Conservation (phyloP, 805 yeast species). For the Wickerhamomyces queroliae region DNA sequence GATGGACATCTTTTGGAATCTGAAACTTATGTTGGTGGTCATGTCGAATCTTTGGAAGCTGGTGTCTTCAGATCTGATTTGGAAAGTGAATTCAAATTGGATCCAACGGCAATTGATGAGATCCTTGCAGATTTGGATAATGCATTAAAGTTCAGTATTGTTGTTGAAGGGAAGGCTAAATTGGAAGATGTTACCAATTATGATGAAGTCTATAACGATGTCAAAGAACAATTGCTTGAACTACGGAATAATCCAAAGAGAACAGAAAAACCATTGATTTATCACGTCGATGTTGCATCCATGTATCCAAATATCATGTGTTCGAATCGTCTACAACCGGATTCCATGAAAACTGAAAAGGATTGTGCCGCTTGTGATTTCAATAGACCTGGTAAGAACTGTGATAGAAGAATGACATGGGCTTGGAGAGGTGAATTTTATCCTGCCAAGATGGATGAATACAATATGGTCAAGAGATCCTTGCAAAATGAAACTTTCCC, state of each 20-base stretch:
- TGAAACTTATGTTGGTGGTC: constrained; percentile 98
- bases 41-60: constrained; percentile 95
- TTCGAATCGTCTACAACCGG: constrained; percentile 94
- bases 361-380: constrained; percentile 98
- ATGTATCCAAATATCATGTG: constrained; percentile 99
- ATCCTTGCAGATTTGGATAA: constrained; percentile 64
- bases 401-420: constrained; percentile 93
- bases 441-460: constrained; percentile 89
- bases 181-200: constrained; percentile 77
- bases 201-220: constrained; percentile 62
- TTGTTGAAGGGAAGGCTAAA: constrained; percentile 69
- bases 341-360: constrained; percentile 90
- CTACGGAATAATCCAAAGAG: constrained; percentile 60
- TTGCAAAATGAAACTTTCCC: constrained; percentile 76
- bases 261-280: constrained; percentile 77
- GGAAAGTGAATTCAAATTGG: constrained; percentile 67
- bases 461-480: constrained; percentile 82
- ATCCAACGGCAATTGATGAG: constrained; percentile 78
- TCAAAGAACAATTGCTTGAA: constrained; percentile 49
- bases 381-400: constrained; percentile 88
- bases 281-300: constrained; percentile 98
- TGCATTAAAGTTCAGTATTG: constrained; percentile 78
- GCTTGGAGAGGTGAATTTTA: constrained; percentile 96
- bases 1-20: constrained; percentile 91
- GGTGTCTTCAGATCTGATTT: constrained; percentile 95